Base-by-base conservation (phyloP, 306 rosid species). In the Mimosa bimucronata region DNA sequence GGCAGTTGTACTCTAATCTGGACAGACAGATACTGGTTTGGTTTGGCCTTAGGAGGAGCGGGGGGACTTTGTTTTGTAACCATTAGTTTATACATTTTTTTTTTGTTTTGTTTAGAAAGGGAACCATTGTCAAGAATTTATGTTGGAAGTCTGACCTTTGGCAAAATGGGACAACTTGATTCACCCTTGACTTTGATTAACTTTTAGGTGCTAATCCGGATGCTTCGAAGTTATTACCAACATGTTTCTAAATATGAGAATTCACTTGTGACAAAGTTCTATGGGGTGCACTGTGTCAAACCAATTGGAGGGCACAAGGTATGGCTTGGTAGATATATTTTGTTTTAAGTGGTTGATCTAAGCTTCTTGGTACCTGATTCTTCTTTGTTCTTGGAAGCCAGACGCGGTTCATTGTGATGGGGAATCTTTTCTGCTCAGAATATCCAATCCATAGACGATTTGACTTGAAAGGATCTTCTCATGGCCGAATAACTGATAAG, bases 341-440 rank as follows among this genome's bases (percentile, higher is more conserved):
- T 12, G 67, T 77, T 68, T 52, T 77, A 21, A 70, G 65, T 48
- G 73, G 44, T 74, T 79, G 61, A 52, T 16, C 16, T n/a, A 2
- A 42, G 55, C 74, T 41, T 80, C 75, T 52, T 46, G 58, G 68
- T 41, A 19, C 26, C 77, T 71, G 64, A 80, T 66, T 41, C 64
- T 71, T 38, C 19, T 9, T 74, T 77, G 25, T 81, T 71, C 28
- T 73, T 85, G 73, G 66, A 73, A 74, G 73, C 45, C 89, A 93
- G 99, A 96, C 90, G 0, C 92, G 98, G 85, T 93, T 96, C 83
- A 91, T 96, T 44, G 98, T 96, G 85, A 96, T 96, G 98, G 99
- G 99, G 75, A 96, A 96, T 77, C 90, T 96, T 83, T 96, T 96
- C 92, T 96, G 99, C 85, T 96, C 99, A 0, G 99, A 96, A 68